These are phyloP conservation scores for Neurospora sp. DNA, from an alignment of 495 filamentous ascomycete species.

Conservation along the genomic window DNA sequence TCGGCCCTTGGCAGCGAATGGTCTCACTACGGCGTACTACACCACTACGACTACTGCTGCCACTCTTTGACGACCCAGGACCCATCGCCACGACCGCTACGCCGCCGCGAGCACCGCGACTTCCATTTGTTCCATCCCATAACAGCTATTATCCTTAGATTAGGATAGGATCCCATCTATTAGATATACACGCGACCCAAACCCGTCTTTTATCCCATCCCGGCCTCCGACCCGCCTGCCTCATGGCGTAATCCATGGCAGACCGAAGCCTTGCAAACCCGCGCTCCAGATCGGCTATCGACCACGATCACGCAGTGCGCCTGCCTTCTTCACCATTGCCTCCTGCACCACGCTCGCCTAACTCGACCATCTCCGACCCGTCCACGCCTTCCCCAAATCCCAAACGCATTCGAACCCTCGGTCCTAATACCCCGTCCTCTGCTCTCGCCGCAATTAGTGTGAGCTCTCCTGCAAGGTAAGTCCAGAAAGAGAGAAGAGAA, in stretches of 20 bases:
- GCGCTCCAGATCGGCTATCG: constrained; percentile 44
- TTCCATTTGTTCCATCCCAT: background rate
- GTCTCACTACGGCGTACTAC: background rate
- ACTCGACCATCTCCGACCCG: constrained; percentile 6
- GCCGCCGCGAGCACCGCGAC: background rate
- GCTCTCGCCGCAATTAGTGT: background rate
- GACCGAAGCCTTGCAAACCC: constrained; percentile 42
- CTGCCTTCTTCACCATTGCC: constrained; percentile 17
- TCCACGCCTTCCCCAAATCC: constrained; percentile 4
- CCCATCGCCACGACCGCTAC: background rate
- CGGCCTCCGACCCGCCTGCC: constrained; percentile 21
- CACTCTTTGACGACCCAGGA: background rate
- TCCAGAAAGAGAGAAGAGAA: background rate
- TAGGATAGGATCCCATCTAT: background rate
- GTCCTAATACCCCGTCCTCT: background rate
- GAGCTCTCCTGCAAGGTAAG: background rate
- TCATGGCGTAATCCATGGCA: constrained; percentile 51
- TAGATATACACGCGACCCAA: background rate
- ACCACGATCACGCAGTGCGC: constrained; percentile 36
- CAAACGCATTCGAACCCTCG: background rate
- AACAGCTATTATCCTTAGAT: background rate
- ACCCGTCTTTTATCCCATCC: background rate
- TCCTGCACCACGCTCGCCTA: constrained; percentile 1
- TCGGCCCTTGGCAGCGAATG: background rate
- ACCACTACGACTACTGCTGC: background rate